phyloP scores from a whole-genome alignment of 140 eudicot genomes.

The Ambrosia hybrid region DNA sequence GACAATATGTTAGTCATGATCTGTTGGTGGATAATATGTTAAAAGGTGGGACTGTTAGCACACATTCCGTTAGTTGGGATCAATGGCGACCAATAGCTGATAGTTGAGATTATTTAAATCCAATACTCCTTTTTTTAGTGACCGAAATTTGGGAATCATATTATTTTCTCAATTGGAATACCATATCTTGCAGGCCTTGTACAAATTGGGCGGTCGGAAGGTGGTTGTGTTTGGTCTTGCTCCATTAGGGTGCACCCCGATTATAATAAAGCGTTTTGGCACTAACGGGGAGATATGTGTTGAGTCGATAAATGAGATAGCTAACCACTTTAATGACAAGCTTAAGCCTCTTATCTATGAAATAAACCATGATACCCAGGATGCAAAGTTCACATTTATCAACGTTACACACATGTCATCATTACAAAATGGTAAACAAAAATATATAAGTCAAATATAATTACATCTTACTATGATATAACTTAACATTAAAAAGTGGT shows the following conservation, averaged over 20 bases:
- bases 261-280: constrained; percentile 12
- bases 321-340: constrained; percentile 31
- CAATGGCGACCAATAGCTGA: too few relatives aligned
- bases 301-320: constrained; percentile 28
- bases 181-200: constrained; percentile 30
- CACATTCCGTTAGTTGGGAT: too few relatives aligned
- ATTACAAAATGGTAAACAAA: constrained; percentile 20
- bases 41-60: too few relatives aligned
- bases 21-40: too few relatives aligned
- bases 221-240: constrained; percentile 48
- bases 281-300: constrained; percentile 34
- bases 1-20: too few relatives aligned
- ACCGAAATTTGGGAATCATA: background rate
- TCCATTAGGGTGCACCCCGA: constrained; percentile 53
- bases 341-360: constrained; percentile 40
- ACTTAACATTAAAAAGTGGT: background rate
- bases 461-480: background rate
- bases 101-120: too few relatives aligned
- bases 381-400: constrained; percentile 43
- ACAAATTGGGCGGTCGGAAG: constrained; percentile 49
- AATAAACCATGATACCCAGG: constrained; percentile 31
- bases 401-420: constrained; percentile 33
- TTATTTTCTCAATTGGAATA: background rate
- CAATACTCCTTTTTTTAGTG: too few relatives aligned
- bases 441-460: background rate